These are phyloP conservation scores for Phytophthora aleatoria DNA, from an alignment of 352 stramenopile genomes.

Conservation along the genomic window DNA sequence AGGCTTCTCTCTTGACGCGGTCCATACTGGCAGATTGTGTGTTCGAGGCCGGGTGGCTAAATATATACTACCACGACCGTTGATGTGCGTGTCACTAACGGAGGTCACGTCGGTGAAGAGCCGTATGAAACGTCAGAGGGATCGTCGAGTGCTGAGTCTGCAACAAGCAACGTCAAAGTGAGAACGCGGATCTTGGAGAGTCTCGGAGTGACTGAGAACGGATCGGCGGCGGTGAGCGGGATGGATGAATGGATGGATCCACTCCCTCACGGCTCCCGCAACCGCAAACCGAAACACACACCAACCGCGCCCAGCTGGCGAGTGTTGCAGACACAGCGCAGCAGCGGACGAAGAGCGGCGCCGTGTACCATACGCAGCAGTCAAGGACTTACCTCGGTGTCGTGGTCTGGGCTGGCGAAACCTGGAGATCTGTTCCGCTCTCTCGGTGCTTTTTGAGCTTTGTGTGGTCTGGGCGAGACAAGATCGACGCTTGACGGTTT, in stretches of 20 bases:
- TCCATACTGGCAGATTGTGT: constrained; percentile 27
- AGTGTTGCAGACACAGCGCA: constrained; percentile 27
- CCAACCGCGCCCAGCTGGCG: constrained; percentile 28
- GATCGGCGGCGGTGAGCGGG: constrained; percentile 6
- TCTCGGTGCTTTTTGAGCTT: constrained; percentile 37
- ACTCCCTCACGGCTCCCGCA: constrained; percentile 18
- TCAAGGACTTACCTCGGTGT: constrained; percentile 24
- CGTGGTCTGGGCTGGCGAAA: constrained; percentile 17
- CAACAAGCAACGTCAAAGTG: constrained; percentile 26
- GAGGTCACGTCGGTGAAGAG: constrained; percentile 25
- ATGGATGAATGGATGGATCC: constrained; percentile 37
- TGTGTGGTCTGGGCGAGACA: constrained; percentile 34
- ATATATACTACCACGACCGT: constrained; percentile 23
- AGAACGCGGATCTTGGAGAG: constrained; percentile 36
- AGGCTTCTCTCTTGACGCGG: constrained; percentile 28
- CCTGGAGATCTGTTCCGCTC: constrained; percentile 28
- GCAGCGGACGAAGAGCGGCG: constrained; percentile 1
- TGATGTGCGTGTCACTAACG: constrained; percentile 24
- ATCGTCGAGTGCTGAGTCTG: constrained; percentile 22
- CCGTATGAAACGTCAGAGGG: constrained; percentile 29
- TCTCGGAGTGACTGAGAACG: constrained; percentile 19
- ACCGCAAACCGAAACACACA: constrained; percentile 35
- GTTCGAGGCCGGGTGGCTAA: constrained; percentile 19
- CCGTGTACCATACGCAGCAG: constrained; percentile 10
- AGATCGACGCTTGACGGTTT: constrained; percentile 29